These are phyloP conservation scores for Pythium dissimile DNA, from an alignment of 352 stramenopile species.

Conservation along the genomic window DNA sequence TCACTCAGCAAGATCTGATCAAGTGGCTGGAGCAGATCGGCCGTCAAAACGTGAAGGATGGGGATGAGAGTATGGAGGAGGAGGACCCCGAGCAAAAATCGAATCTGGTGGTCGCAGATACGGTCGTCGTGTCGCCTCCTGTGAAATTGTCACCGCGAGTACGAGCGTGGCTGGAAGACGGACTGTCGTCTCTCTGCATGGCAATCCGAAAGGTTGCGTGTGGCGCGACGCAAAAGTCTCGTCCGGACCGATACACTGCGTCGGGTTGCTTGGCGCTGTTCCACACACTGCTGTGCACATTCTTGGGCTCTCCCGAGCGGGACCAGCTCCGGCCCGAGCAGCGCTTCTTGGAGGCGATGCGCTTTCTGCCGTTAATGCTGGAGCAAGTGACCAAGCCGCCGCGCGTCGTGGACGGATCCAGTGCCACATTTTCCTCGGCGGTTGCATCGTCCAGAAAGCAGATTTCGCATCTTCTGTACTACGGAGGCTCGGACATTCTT, in stretches of 20 bases:
- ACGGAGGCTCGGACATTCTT: slow-evolving; percentile 69
- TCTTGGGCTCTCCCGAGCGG: slow-evolving; percentile 49
- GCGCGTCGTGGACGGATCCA: slow-evolving; percentile 20
- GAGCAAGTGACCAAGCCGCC: slow-evolving; percentile 40
- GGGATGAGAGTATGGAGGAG: slow-evolving; percentile 16
- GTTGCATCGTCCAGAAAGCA: slow-evolving; percentile 30
- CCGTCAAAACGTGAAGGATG: slow-evolving; percentile 2
- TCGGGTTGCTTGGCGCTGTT: slow-evolving; percentile 78
- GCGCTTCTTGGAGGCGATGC: slow-evolving; percentile 67
- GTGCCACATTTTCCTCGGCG: neutral
- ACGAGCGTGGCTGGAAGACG: slow-evolving; percentile 60
- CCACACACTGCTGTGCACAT: slow-evolving; percentile 76
- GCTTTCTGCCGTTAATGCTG: slow-evolving; percentile 71
- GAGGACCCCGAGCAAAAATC: slow-evolving; percentile 17
- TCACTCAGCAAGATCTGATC: slow-evolving; percentile 28
- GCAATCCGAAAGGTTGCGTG: slow-evolving; percentile 80
- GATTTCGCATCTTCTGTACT: slow-evolving; percentile 65
- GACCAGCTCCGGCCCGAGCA: slow-evolving; percentile 64
- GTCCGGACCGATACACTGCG: slow-evolving; percentile 71
- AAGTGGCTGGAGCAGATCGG: slow-evolving; percentile 39
- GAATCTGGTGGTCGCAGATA: neutral
- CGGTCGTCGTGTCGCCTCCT: neutral
- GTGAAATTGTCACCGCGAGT: slow-evolving; percentile 25
- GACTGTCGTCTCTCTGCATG: slow-evolving; percentile 79
- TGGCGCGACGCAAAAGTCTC: slow-evolving; percentile 79